Conservation (phyloP, 805 yeast species). For the Candida chilensis region DNA sequence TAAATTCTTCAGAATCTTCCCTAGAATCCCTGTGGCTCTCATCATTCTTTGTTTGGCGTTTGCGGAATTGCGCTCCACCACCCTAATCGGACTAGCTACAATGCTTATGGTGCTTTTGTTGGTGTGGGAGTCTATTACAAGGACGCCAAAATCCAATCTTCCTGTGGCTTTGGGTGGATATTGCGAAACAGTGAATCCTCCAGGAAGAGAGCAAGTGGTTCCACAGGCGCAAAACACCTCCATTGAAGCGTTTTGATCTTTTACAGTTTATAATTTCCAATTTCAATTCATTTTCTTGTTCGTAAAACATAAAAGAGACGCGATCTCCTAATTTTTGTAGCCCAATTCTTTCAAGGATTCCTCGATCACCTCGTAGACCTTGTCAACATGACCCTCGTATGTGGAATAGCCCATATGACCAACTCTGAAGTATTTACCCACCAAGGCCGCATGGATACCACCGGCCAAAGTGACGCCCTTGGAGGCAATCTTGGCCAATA, state of each 20-base stretch:
- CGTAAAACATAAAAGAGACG: no score
- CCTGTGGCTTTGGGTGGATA: no score
- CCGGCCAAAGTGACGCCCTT: conserved; percentile 79
- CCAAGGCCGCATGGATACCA: conserved; percentile 78
- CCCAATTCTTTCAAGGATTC: conserved; percentile 1
- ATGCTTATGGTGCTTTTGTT: conserved; percentile 19
- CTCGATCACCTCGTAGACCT: conserved; percentile 25
- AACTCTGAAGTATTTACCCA: conserved; percentile 78
- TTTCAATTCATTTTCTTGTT: no score
- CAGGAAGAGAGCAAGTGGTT: no score
- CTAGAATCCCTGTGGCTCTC: conserved; percentile 30
- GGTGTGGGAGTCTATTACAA: conserved; percentile 24
- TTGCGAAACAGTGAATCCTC: no score
- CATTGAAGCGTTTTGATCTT: no score
- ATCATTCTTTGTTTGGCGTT: conserved; percentile 32
- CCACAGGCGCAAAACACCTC: no score
- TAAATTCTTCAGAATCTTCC: conserved; percentile 25
- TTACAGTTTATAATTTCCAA: no score
- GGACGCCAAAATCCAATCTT: no score
- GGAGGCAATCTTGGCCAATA: conserved; percentile 46
- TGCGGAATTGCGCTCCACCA: conserved; percentile 26
- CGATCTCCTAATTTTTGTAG: neutral
- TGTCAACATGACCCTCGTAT: conserved; percentile 44
- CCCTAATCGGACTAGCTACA: conserved; percentile 32
- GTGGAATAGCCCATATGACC: conserved; percentile 95